Conservation (phyloP, 139 green algal species). For the Micromonas commoda region DNA sequence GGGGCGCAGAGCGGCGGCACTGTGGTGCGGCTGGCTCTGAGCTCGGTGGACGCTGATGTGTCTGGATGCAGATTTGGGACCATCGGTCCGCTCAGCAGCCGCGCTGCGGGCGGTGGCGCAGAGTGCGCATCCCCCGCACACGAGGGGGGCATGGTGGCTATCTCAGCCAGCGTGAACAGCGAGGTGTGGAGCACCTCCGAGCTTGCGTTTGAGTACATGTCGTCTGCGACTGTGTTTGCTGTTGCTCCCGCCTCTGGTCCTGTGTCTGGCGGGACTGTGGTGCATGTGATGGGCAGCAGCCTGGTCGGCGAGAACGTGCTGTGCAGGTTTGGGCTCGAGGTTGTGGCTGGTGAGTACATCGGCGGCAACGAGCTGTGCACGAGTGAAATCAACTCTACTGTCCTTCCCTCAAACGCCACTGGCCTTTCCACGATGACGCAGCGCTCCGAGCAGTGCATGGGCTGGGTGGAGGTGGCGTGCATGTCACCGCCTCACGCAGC, state of each 20-base stretch:
- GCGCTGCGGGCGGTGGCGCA: not conserved
- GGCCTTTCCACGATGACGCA: no score
- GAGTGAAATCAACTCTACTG: no score
- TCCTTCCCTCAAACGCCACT: no score
- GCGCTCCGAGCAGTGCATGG: not conserved
- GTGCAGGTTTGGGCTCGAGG: not conserved
- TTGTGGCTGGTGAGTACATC: not conserved
- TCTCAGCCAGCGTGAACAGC: not conserved
- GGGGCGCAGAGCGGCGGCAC: not conserved
- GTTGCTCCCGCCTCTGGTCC: not conserved
- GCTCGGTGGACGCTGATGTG: no score
- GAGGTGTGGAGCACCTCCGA: not conserved
- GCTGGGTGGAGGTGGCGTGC: not conserved
- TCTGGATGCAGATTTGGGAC: not conserved
- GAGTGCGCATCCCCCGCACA: slow-evolving; percentile 4
- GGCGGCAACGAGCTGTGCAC: not conserved
- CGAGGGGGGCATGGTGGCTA: not conserved
- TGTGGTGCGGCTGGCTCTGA: not conserved
- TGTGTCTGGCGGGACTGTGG: not conserved
- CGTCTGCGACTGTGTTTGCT: not conserved
- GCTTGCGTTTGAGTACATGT: not conserved
- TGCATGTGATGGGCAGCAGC: not conserved
- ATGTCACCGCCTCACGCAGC: not conserved
- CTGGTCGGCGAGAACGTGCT: not conserved
- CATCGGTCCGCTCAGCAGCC: not conserved